A percentile compares a stretch with the other conserved stretches of the same genome.
These are phyloP conservation scores for Bipolaris sorokiniana DNA, from an alignment of 2,329 filamentous ascomycete species.

Conservation along the genomic window DNA sequence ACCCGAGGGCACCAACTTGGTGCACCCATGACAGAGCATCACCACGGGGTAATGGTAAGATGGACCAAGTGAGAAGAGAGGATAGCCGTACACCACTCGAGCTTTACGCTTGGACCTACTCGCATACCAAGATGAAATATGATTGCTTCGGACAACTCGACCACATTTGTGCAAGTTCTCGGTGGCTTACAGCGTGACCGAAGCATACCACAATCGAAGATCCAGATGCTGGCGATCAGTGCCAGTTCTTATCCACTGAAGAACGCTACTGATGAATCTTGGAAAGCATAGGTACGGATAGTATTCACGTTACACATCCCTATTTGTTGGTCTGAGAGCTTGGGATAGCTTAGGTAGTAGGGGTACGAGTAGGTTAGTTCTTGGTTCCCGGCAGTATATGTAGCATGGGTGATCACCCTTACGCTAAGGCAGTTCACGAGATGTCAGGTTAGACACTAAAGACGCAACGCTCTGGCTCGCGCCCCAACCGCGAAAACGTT, in stretches of 20 bases:
- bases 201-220: background rate
- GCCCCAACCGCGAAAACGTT: background rate
- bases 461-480: background rate
- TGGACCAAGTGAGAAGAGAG: background rate
- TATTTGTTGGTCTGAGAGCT: background rate
- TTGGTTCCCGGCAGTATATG: background rate
- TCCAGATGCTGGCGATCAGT: background rate
- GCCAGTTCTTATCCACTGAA: background rate
- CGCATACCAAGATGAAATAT: background rate
- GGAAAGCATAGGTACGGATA: background rate
- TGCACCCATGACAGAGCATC: background rate
- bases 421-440: slow-evolving; percentile 3
- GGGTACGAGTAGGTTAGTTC: background rate
- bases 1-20: background rate
- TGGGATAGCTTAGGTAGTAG: background rate
- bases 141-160: background rate
- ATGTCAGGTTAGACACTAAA: background rate
- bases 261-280: background rate
- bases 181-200: background rate
- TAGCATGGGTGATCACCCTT: background rate
- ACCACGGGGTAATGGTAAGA: background rate
- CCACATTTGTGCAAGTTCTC: background rate
- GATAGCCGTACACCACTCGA: background rate
- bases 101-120: background rate
- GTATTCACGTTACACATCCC: background rate